Evolutionary conservation across 2,329 filamentous ascomycete species (phyloP).

Genomic region (Aotearoamyces nothofagi): DNA sequence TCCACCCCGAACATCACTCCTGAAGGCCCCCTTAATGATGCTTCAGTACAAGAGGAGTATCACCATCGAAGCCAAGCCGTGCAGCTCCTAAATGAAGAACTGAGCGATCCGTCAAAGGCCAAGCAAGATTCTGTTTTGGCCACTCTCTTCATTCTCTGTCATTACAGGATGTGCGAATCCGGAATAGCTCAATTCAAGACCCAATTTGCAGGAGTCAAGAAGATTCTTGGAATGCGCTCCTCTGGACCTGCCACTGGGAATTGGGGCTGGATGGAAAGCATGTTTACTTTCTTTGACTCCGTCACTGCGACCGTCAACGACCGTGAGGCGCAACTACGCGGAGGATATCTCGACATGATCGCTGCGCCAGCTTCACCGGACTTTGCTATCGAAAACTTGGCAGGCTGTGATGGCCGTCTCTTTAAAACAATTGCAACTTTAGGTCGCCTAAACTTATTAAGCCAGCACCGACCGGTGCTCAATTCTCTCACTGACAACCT

Average conservation of each 20-base stretch:
- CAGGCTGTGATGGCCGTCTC: conserved; percentile 72
- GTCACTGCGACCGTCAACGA: conserved; percentile 88
- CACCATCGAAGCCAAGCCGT: conserved; percentile 73
- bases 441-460: conserved; percentile 70
- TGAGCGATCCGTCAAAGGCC: conserved; percentile 61
- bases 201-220: conserved; percentile 85
- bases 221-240: conserved; percentile 66
- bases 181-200: conserved; percentile 88
- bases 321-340: conserved; percentile 66
- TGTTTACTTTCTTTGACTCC: conserved; percentile 91
- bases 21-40: conserved; percentile 29
- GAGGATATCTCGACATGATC: conserved; percentile 45
- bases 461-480: conserved; percentile 48
- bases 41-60: conserved; percentile 60
- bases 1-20: conserved; percentile 17
- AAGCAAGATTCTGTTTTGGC: conserved; percentile 78
- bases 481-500: conserved; percentile 24
- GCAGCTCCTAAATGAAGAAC: conserved; percentile 66
- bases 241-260: conserved; percentile 44
- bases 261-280: conserved; percentile 78
- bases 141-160: conserved; percentile 73
- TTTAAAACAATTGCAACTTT: conserved; percentile 79
- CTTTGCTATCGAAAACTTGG: conserved; percentile 56
- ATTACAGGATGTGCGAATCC: conserved; percentile 88
- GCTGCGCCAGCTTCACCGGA: conserved; percentile 45